Percentiles rank a stretch among this genome's conserved stretches.
phyloP scores from a whole-genome alignment of 306 rosid genomes.

The Medicago arabica region DNA sequence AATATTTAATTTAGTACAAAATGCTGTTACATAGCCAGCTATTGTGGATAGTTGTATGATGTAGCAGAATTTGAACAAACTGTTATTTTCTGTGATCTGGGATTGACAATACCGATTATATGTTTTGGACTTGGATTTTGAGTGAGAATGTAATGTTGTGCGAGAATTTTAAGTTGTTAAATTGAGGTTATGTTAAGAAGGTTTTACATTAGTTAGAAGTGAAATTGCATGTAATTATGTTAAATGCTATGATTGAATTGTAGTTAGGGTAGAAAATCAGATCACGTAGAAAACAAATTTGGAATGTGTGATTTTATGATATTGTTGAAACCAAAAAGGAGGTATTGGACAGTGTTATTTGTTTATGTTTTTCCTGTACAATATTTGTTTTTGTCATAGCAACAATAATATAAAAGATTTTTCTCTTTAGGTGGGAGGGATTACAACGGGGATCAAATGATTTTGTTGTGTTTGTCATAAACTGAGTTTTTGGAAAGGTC shows the following conservation, averaged over 20 bases:
- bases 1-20: neutral
- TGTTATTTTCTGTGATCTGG: neutral
- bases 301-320: conserved; percentile 32
- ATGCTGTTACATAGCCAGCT: neutral
- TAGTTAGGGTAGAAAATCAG: neutral
- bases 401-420: neutral
- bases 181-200: neutral
- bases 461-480: neutral
- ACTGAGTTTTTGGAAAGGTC: neutral
- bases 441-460: neutral
- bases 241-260: neutral
- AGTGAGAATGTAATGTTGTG: conserved; percentile 6
- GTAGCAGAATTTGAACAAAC: neutral
- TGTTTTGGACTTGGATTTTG: conserved; percentile 10
- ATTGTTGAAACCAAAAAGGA: neutral
- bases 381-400: neutral
- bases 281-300: neutral
- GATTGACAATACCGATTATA: neutral
- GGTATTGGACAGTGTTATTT: neutral
- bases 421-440: neutral
- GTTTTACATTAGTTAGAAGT: neutral
- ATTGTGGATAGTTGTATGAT: neutral
- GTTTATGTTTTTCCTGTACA: neutral
- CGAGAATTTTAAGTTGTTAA: neutral
- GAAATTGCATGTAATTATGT: conserved; percentile 15